Evolutionary conservation across 768 basidiomycete genomes (phyloP).

Genomic region (Naganishia randhawae): DNA sequence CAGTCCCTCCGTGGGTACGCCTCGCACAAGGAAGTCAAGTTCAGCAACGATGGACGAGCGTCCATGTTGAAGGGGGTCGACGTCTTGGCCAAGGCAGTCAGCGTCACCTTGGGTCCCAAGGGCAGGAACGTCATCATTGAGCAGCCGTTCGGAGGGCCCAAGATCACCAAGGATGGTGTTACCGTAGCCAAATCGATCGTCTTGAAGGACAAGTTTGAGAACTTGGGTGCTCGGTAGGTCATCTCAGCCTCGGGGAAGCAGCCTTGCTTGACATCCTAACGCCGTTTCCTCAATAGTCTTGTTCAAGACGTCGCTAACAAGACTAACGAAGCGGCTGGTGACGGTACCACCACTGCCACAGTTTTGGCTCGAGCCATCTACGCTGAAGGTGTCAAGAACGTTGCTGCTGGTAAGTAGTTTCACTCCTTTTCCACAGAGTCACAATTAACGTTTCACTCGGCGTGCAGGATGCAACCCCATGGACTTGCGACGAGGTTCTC

Average conservation of each 20-base stretch:
- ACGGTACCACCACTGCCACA: conserved; percentile 96
- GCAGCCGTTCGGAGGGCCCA: conserved; percentile 58
- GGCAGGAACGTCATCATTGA: conserved; percentile 99
- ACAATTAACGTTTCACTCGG: too few species aligned
- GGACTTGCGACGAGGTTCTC: conserved; percentile 97
- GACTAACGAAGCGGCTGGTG: conserved; percentile 94
- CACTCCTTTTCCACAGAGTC: neutral
- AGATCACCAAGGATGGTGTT: conserved; percentile 98
- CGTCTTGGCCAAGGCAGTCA: conserved; percentile 92
- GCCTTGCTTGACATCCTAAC: neutral
- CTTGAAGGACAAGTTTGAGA: conserved; percentile 97
- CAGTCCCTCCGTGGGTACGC: conserved; percentile 42
- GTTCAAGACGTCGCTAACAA: conserved; percentile 93
- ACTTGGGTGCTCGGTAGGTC: conserved; percentile 88
- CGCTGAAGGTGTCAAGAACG: conserved; percentile 97
- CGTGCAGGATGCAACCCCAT: conserved; percentile 88
- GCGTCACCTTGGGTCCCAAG: conserved; percentile 94
- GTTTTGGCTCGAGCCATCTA: conserved; percentile 97
- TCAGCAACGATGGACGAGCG: conserved; percentile 90
- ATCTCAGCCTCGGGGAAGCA: neutral
- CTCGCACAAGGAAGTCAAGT: conserved; percentile 88
- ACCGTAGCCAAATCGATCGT: conserved; percentile 93
- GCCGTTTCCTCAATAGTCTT: conserved; percentile 57
- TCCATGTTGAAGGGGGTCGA: conserved; percentile 94
- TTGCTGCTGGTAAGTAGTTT: conserved; percentile 61